These are phyloP conservation scores for Candida awuae DNA, from an alignment of 805 yeast species.

Conservation along the genomic window DNA sequence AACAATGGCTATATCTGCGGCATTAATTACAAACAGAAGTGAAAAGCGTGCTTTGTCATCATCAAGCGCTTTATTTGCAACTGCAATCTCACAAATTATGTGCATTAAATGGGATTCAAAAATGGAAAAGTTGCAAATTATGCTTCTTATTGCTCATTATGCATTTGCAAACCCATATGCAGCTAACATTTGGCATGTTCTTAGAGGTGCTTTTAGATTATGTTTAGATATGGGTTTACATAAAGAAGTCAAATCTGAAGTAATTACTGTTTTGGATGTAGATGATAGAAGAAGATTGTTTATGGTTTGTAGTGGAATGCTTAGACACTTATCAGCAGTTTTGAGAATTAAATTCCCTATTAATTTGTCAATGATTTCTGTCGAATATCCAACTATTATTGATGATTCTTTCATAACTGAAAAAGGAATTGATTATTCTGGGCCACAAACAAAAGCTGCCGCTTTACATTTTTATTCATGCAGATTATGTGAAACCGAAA, in stretches of 20 bases:
- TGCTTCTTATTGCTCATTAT: conserved; percentile 11
- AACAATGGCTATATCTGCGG: conserved; percentile 14
- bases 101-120: conserved; percentile 7
- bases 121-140: conserved; percentile 9
- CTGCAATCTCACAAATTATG: conserved; percentile 7
- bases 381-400: conserved; percentile 9
- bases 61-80: conserved; percentile 12
- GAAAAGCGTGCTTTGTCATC: conserved; percentile 13
- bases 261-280: conserved; percentile 7
- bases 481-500: conserved; percentile 12
- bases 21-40: conserved; percentile 10
- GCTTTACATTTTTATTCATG: conserved; percentile 12
- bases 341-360: conserved; percentile 11
- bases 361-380: conserved; percentile 6
- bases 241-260: conserved; percentile 9
- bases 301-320: conserved; percentile 10
- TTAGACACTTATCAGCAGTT: conserved; percentile 8
- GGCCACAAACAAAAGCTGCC: conserved; percentile 14
- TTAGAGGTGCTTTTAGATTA: conserved; percentile 10
- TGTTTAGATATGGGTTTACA: conserved; percentile 13
- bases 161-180: conserved; percentile 14
- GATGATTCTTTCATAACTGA: conserved; percentile 12
- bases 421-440: conserved; percentile 12
- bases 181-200: conserved; percentile 9
- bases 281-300: conserved; percentile 11